phyloP scores from a whole-genome alignment of 495 filamentous ascomycete genomes.

The Aspergillus taichungensis region DNA sequence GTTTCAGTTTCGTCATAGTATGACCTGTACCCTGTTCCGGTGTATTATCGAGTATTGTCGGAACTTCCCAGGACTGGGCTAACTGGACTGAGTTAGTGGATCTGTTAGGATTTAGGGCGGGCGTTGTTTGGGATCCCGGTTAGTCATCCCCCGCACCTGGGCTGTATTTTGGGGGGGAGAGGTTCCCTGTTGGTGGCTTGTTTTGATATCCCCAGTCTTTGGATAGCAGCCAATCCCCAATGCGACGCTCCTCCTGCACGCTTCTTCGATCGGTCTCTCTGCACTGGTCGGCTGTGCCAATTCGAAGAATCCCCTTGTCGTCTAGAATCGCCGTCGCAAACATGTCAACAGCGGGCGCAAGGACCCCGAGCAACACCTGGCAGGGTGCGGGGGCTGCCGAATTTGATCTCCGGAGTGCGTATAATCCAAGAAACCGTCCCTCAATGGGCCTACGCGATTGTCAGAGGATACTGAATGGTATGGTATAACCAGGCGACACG shows the following conservation, averaged over 20 bases:
- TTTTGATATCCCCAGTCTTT: not conserved
- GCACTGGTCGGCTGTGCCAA: not conserved
- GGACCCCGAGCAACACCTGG: slow-evolving; percentile 43
- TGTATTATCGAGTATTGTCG: not conserved
- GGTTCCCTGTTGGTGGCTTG: too few species aligned
- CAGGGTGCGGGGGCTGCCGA: slow-evolving; percentile 51
- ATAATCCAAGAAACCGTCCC: not conserved
- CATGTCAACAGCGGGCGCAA: slow-evolving; percentile 13
- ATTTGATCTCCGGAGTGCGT: slow-evolving; percentile 50
- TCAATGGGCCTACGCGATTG: too few species aligned
- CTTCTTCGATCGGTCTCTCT: slow-evolving; percentile 10
- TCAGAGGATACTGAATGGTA: slow-evolving; percentile 1
- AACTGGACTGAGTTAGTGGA: too few species aligned
- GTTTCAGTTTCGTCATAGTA: slow-evolving; percentile 9
- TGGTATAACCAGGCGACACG: slow-evolving; percentile 49
- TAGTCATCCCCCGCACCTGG: too few species aligned
- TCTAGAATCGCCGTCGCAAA: slow-evolving; percentile 18
- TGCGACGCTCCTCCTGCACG: slow-evolving; percentile 4
- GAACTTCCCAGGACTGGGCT: too few species aligned
- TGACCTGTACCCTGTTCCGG: not conserved
- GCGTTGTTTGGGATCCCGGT: too few species aligned
- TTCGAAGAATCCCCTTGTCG: slow-evolving; percentile 1
- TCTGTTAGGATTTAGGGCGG: too few species aligned
- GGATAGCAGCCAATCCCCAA: slow-evolving; percentile 1
- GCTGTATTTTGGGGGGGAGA: too few species aligned